Conservation (phyloP, 768 basidiomycete species). For the Russula emetica region DNA sequence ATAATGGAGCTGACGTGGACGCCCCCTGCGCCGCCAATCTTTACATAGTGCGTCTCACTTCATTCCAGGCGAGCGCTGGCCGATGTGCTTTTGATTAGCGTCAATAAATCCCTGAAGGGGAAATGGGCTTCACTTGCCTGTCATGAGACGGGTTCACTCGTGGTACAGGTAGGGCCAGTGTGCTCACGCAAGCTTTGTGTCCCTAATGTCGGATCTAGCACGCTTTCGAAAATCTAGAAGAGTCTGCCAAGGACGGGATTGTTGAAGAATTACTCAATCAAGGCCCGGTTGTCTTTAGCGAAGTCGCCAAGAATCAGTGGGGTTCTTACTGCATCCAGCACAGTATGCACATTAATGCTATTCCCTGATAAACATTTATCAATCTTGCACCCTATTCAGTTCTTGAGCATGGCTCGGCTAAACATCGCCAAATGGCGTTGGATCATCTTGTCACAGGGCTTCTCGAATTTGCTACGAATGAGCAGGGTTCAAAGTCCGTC, state of each 20-base stretch:
- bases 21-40: constrained; percentile 81
- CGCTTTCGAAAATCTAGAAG: constrained; percentile 81
- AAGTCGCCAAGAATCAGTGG: constrained; percentile 85
- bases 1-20: constrained; percentile 92
- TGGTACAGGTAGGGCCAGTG: constrained; percentile 60
- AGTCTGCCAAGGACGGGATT: constrained; percentile 78
- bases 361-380: constrained; percentile 13
- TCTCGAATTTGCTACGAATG: constrained; percentile 72
- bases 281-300: constrained; percentile 59
- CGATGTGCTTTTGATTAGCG: constrained; percentile 42
- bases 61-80: neutral
- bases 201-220: constrained; percentile 45
- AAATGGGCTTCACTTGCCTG: constrained; percentile 88
- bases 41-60: constrained; percentile 61
- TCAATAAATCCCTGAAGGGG: constrained; percentile 82
- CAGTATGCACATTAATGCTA: constrained; percentile 45
- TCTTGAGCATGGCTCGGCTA: constrained; percentile 76
- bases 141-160: constrained; percentile 85
- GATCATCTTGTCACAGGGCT: constrained; percentile 73
- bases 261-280: constrained; percentile 79
- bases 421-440: constrained; percentile 71
- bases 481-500: constrained; percentile 85
- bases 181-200: neutral
- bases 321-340: constrained; percentile 85
- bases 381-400: constrained; percentile 41